Conservation (phyloP, 1,139 yeast genomes). For the Pichia sp. region DNA sequence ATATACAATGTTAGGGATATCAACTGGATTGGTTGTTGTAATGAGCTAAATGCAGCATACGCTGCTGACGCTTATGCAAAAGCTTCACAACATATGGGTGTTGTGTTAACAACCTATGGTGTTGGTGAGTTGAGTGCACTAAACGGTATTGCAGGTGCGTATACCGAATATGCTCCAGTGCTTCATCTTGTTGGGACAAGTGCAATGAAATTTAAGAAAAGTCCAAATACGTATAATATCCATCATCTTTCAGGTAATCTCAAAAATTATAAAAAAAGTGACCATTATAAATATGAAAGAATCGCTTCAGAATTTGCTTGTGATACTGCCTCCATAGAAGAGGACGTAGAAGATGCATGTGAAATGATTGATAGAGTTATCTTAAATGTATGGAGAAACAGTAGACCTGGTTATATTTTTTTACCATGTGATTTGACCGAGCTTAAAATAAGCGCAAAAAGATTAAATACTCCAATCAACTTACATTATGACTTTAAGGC, state of each 20-base stretch:
- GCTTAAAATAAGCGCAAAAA: conserved; percentile 36
- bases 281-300: conserved; percentile 58
- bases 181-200: conserved; percentile 81
- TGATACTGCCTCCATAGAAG: conserved; percentile 44
- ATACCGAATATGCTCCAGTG: conserved; percentile 71
- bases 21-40: conserved; percentile 56
- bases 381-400: conserved; percentile 43
- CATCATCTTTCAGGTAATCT: conserved; percentile 67
- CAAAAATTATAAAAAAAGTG: conserved; percentile 41
- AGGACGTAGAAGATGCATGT: conserved; percentile 41
- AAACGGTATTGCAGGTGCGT: conserved; percentile 79
- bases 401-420: conserved; percentile 75
- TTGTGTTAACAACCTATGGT: conserved; percentile 58
- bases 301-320: conserved; percentile 55
- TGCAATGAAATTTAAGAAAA: conserved; percentile 28
- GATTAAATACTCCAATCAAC: conserved; percentile 25
- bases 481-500: conserved; percentile 20
- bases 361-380: conserved; percentile 59
- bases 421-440: conserved; percentile 66
- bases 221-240: conserved; percentile 22
- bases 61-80: conserved; percentile 78
- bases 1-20: conserved; percentile 37
- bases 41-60: conserved; percentile 61
- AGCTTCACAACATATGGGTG: conserved; percentile 37
- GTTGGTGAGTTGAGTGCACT: conserved; percentile 85